Base-by-base conservation (phyloP, 140 eudicot genomes). In the Anethum foeniculum region DNA sequence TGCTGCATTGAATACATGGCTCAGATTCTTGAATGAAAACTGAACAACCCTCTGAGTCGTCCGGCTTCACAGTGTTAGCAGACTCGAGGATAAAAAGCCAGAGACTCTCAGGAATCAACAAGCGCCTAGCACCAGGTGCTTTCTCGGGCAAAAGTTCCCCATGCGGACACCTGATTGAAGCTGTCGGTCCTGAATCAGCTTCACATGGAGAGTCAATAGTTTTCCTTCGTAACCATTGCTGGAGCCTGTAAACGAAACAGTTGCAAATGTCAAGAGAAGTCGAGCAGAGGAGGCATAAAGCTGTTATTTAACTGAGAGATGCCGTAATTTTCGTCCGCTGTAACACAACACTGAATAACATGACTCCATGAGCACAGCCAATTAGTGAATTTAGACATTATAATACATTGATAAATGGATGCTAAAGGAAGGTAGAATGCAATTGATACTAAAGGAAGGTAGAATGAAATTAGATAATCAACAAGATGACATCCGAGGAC, bases 181-280 rank as follows among this genome's bases (percentile, higher is more conserved):
- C 96, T 52, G 99, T 95, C 8, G 99, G 99, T 77, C 97, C 99
- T 43, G 97, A 79, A 87, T 95, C 99, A 82, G 97, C 99, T 79
- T 95, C 97, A 82, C 90, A 85, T 28, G 99, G 99, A 28, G 88
- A 58, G 83, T 95, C 97, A 16, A 88, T 62, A 82, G 83, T 89
- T 83, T 90, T 88, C 85, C 97, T 90, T 7, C 97, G 93, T 60
- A 90, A 80, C 99, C 99, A 95, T 74, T 90, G 99, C 78, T 90
- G 91, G 85, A 95, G 85, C 99, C 99, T 95, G 80, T 81, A 80
- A 58, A 48, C 16, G 46, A 56, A 21, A 46, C 12, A 82, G 62
- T 62, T 25, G 32, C 16, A 74, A 65, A 21, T 62, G 78, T 51
- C 82, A 85, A 67, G 47, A 12, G n/a, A 46, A 32, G 68, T 34